These are phyloP conservation scores for Bromus sterilis DNA, from an alignment of 176 grass and related monocot genomes.

Conservation along the genomic window DNA sequence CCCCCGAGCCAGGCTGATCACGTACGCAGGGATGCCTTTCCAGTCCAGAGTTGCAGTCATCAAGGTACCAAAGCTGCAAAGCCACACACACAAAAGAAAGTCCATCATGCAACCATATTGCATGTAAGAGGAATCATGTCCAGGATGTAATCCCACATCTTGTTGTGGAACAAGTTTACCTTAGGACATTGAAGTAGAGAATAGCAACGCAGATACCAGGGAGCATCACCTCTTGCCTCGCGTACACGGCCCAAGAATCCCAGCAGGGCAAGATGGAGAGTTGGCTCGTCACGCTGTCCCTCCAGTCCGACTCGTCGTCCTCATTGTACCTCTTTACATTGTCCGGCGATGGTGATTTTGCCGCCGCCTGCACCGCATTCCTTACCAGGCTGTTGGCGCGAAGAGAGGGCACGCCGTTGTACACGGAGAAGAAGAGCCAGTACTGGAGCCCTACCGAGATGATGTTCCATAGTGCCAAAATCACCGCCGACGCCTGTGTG, in stretches of 20 bases:
- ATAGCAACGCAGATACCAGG: neutral
- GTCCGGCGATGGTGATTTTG: neutral
- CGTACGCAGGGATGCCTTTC: slow-evolving; percentile 48
- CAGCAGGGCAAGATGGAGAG: slow-evolving; percentile 59
- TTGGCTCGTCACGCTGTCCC: slow-evolving; percentile 10
- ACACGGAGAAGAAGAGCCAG: slow-evolving; percentile 73
- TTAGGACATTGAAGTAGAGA: neutral
- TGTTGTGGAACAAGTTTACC: too few relatives aligned
- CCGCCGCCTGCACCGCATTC: neutral
- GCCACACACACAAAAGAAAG: neutral
- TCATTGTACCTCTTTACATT: neutral
- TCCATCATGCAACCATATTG: too few relatives aligned
- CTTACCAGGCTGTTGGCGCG: slow-evolving; percentile 20
- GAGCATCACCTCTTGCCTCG: slow-evolving; percentile 46
- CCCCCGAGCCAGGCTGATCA: slow-evolving; percentile 62
- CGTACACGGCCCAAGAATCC: slow-evolving; percentile 63
- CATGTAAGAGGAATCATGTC: neutral
- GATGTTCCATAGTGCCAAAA: slow-evolving; percentile 59
- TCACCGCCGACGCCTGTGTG: slow-evolving; percentile 47
- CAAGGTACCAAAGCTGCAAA: neutral
- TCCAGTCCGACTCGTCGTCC: slow-evolving; percentile 19
- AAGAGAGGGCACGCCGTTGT: slow-evolving; percentile 56
- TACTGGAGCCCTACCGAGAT: slow-evolving; percentile 53
- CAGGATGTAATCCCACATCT: too few relatives aligned
- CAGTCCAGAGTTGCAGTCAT: neutral